phyloP scores from a whole-genome alignment of 2,329 filamentous ascomycete species.

The Parascedosporium putredinis region DNA sequence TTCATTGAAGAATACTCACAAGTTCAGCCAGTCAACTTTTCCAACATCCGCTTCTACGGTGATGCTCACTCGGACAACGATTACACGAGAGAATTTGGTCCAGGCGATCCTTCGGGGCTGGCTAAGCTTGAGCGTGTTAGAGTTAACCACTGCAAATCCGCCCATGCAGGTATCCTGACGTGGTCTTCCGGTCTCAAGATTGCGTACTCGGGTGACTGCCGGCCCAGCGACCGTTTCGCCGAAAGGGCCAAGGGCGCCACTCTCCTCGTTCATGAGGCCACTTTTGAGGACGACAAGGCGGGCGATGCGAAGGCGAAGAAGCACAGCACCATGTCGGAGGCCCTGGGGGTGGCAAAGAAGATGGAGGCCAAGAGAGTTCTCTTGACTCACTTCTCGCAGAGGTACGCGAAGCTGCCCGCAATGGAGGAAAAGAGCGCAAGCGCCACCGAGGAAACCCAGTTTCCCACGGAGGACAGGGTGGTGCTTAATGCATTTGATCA shows the following conservation, averaged over 20 bases:
- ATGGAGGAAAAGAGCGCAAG: conserved; percentile 27
- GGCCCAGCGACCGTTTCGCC: conserved; percentile 63
- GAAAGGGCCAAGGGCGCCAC: conserved; percentile 64
- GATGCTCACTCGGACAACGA: conserved; percentile 12
- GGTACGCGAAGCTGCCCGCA: conserved; percentile 68
- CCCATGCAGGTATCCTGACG: conserved; percentile 67
- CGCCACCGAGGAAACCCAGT: conserved; percentile 16
- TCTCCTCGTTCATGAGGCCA: conserved; percentile 88
- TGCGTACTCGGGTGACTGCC: conserved; percentile 89
- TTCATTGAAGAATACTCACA: conserved; percentile 73
- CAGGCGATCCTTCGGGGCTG: conserved; percentile 47
- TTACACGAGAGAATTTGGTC: conserved; percentile 22
- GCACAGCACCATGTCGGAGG: conserved; percentile 82
- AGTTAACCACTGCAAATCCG: conserved; percentile 71
- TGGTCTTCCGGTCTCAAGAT: conserved; percentile 75
- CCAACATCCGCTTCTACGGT: conserved; percentile 28
- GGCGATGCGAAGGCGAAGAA: conserved; percentile 78
- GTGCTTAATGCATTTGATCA: conserved; percentile 69
- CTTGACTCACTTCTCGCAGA: conserved; percentile 89
- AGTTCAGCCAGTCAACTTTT: conserved; percentile 67
- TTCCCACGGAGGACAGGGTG: conserved; percentile 40
- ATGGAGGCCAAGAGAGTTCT: conserved; percentile 77
- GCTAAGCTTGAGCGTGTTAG: conserved; percentile 51
- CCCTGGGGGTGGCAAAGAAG: conserved; percentile 60
- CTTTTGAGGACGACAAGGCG: conserved; percentile 77